Base-by-base conservation (phyloP, 768 basidiomycete species). In the Collybia sp. region DNA sequence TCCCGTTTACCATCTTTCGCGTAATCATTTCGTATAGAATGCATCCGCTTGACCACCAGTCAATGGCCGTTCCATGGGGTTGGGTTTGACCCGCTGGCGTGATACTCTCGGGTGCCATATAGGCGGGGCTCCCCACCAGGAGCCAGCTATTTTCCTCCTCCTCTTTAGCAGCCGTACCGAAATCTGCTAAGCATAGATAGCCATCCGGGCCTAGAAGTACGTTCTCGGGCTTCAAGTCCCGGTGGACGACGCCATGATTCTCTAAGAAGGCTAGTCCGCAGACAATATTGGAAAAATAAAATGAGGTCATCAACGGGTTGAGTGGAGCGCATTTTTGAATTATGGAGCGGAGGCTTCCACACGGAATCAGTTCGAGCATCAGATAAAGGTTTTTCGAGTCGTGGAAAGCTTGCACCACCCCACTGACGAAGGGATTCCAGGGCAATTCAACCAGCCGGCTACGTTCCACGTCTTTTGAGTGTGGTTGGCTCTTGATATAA, bases 181-280 rank as follows among this genome's bases (percentile, higher is more conserved):
- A 78, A 53, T 83, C 80, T 8, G 69, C 68, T 1, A 83, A 48
- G 46, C 63, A 57, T 19, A 82, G 63, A 52, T 83, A 83, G 18
- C 80, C 81, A 54, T 79, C 77, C 2, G 66, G 53, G 36, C 75
- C 77, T 47, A 83, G 47, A 42, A 83, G 67, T 40, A 83, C 69
- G 42, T 82, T 82, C 15, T 71, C 72, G 1, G 80, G 79, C 53
- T 82, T 82, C 15, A 83, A 45, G 53, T 83, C 79, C 15, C 77
- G 69, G 47, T 82, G 79, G 6, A 71, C 65, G 41, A 80, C 61
- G n/a, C 62, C 65, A 8, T 69, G 57, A 0, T 47, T 45, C 43
- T 76, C 71, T 1, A 83, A 56, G 53, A 75, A 77, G 11, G 69
- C 62, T 20, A 83, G 54, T 11, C 66, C 81, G 36, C 69, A 68